A percentile compares a stretch with the other conserved stretches of the same genome.
These are phyloP conservation scores for Candida wancherniae DNA, from an alignment of 805 yeast species.

Conservation along the genomic window DNA sequence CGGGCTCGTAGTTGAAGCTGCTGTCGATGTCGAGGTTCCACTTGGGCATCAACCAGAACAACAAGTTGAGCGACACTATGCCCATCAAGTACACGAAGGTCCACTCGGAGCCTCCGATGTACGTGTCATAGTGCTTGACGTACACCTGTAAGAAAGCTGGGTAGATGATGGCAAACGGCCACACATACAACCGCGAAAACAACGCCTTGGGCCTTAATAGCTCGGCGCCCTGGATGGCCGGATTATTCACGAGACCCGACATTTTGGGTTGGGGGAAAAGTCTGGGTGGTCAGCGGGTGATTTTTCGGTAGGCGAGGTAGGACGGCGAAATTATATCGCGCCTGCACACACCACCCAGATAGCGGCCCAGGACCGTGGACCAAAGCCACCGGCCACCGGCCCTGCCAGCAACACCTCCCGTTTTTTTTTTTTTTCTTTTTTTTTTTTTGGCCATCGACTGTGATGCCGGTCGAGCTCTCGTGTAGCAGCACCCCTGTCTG, in stretches of 20 bases:
- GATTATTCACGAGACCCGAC: constrained; percentile 57
- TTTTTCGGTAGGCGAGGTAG: too few species aligned
- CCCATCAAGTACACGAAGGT: constrained; percentile 83
- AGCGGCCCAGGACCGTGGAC: too few species aligned
- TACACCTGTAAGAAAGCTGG: constrained; percentile 70
- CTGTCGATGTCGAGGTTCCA: constrained; percentile 79
- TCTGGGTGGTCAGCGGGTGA: too few species aligned
- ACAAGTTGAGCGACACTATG: constrained; percentile 63
- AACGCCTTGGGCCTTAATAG: constrained; percentile 66
- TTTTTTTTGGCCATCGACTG: too few species aligned
- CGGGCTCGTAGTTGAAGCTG: constrained; percentile 60
- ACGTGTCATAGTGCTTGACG: constrained; percentile 63
- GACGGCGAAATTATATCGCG: too few species aligned
- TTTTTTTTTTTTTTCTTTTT: too few species aligned
- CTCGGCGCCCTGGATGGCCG: constrained; percentile 66
- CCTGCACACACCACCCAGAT: too few species aligned
- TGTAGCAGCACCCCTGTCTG: too few species aligned
- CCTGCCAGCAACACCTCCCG: too few species aligned
- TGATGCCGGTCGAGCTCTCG: too few species aligned
- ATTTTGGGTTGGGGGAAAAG: too few species aligned
- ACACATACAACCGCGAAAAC: constrained; percentile 65
- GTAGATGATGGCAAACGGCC: constrained; percentile 77
- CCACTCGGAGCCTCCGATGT: constrained; percentile 91
- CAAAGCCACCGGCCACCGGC: too few species aligned
- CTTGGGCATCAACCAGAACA: constrained; percentile 86